Conservation (phyloP, 2,329 filamentous ascomycete species). For the Penicillium sp. region DNA sequence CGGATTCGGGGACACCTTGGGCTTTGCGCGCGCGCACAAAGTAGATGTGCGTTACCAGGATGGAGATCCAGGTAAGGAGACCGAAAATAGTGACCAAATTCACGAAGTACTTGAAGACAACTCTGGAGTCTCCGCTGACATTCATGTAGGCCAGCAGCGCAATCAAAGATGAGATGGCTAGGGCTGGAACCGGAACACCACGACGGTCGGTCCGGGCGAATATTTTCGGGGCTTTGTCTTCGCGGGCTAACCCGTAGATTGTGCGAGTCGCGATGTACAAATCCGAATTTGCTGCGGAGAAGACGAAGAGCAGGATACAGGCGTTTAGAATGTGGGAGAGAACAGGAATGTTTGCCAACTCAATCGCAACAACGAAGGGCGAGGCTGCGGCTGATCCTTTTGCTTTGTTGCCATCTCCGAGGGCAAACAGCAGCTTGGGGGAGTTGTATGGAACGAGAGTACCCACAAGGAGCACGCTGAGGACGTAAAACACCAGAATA, state of each 20-base stretch:
- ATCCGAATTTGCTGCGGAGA: constrained; percentile 76
- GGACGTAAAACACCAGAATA: constrained; percentile 70
- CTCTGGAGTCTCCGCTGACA: constrained; percentile 57
- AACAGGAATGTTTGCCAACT: constrained; percentile 60
- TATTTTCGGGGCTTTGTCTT: constrained; percentile 70
- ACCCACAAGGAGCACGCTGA: constrained; percentile 68
- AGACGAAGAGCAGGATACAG: constrained; percentile 74
- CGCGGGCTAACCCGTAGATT: constrained; percentile 70
- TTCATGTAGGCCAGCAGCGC: constrained; percentile 70
- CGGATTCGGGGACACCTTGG: constrained; percentile 58
- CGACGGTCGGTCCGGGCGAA: constrained; percentile 70
- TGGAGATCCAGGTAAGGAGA: constrained; percentile 67
- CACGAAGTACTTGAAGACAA: constrained; percentile 66
- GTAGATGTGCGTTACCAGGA: constrained; percentile 67
- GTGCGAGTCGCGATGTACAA: constrained; percentile 74
- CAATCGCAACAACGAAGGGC: constrained; percentile 75
- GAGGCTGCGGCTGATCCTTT: constrained; percentile 62
- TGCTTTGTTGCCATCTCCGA: constrained; percentile 21
- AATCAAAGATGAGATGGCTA: constrained; percentile 62
- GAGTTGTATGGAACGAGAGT: constrained; percentile 71
- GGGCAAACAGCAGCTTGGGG: constrained; percentile 55
- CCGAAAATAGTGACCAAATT: constrained; percentile 69
- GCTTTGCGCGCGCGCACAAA: constrained; percentile 65
- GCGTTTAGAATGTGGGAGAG: constrained; percentile 71
- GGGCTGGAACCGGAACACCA: constrained; percentile 69